Base-by-base conservation (phyloP, 192 early-diverging fungal species). In the Paraglomus brasilianum region DNA sequence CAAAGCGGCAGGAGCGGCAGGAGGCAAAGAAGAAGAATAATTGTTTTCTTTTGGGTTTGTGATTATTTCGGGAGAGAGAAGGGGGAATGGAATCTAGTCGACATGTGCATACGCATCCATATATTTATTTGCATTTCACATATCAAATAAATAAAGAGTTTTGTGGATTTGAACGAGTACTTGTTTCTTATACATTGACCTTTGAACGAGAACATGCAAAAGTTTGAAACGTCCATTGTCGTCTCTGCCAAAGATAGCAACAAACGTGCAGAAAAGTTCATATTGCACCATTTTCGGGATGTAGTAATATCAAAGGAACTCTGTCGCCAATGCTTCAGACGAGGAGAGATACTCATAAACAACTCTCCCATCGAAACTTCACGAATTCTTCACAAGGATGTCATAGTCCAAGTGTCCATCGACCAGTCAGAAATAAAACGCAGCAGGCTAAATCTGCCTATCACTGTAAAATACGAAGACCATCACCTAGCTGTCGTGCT, bases 181-280 rank as follows among this genome's bases (percentile, higher is more conserved):
- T 30, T 30, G 30, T 30, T 30, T 30, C 30, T 30, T 30, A 30
- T 30, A 30, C 3, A 30, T 30, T 30, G 30, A 30, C 30, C 30
- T 30, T 30, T 30, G 30, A n/a, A n/a, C n/a, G n/a, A n/a, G n/a
- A n/a, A 30, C 60, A 63, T 63, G 36, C 3, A 10, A 56, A 56
- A 56, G 11, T 11, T 24, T 10, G 10, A 56, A 11, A 24, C 1
- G 19, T n/a, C 19, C 19, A 2, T 56, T 24, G 30, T 24, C 0
- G 30, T 56, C 22, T n/a, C 10, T 15, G 9, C 53, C 14, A 45
- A 63, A 4, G 61, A 63, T 15, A 8, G 21, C 14, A 36, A 36
- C 47, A 43, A 41, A 43, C 61, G 61, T 63, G 17, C 47, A 14
- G 45, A 63, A 63, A 63, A 63, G 13, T 46, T 63, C 47, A 8